A percentile compares a stretch with the other conserved stretches of the same genome.
These are phyloP conservation scores for Fraxinus anomala DNA, from an alignment of 257 asterid species.

Conservation along the genomic window DNA sequence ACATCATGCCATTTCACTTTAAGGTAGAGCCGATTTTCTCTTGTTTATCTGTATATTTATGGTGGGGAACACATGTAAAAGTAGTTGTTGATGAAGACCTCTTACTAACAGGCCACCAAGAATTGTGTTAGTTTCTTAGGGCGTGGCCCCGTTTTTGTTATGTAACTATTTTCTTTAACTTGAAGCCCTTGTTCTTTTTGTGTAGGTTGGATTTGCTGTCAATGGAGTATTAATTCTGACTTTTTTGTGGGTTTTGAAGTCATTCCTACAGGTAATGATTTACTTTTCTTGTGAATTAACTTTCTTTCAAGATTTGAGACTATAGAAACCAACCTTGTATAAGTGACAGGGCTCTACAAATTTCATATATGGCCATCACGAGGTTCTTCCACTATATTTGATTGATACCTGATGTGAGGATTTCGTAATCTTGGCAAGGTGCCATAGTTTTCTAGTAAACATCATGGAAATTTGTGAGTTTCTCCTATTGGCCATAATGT, in stretches of 20 bases:
- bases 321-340: constrained; percentile 6
- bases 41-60: constrained; percentile 4
- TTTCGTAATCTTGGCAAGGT: not conserved
- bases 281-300: constrained; percentile 13
- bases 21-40: not conserved
- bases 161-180: constrained; percentile 2
- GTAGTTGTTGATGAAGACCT: not conserved
- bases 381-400: not conserved
- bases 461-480: not conserved
- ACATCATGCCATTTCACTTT: not conserved
- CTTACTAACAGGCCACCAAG: not conserved
- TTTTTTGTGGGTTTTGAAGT: constrained; percentile 87
- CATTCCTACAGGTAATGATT: constrained; percentile 72
- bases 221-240: constrained; percentile 78
- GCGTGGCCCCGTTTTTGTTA: not conserved
- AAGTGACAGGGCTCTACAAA: not conserved
- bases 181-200: constrained; percentile 1
- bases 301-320: not conserved
- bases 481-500: not conserved
- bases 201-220: constrained; percentile 90
- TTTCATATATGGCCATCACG: not conserved
- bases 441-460: not conserved
- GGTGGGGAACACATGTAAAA: not conserved
- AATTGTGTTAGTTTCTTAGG: constrained; percentile 6
- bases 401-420: constrained; percentile 12